Evolutionary conservation across 768 basidiomycete genomes (phyloP).

Genomic region (Tricholoma furcatifolium): DNA sequence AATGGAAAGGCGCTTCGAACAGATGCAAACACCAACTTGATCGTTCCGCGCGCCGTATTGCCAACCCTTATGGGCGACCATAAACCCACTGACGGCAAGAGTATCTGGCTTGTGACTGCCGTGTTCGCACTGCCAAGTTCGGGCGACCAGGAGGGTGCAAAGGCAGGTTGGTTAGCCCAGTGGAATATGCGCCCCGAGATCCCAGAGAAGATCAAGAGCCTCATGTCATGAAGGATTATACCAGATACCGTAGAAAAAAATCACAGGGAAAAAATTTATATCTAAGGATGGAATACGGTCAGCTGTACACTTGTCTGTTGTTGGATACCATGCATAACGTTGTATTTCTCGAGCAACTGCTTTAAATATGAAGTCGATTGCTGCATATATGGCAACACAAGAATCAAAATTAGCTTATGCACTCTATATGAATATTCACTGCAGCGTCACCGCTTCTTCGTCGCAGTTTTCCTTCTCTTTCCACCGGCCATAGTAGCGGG

Average conservation of each 20-base stretch:
- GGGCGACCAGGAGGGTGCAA: slow-evolving; percentile 1
- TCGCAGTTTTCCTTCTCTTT: slow-evolving; percentile 54
- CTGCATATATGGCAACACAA: background rate
- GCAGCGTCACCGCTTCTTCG: slow-evolving; percentile 52
- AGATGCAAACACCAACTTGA: slow-evolving; percentile 73
- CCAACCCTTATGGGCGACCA: slow-evolving; percentile 59
- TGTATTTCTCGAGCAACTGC: background rate
- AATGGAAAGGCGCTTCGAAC: slow-evolving; percentile 50
- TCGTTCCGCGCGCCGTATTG: slow-evolving; percentile 64
- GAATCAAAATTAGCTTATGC: slow-evolving; percentile 44
- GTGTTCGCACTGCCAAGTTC: slow-evolving; percentile 7
- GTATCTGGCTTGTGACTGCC: slow-evolving; percentile 61
- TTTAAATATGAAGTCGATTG: background rate
- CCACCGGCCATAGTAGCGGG: slow-evolving; percentile 58
- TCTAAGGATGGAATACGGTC: too few species aligned
- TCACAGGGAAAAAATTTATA: too few species aligned
- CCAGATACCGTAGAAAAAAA: slow-evolving; percentile 33
- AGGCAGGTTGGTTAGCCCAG: slow-evolving; percentile 6
- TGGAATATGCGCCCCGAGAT: slow-evolving; percentile 7
- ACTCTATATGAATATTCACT: slow-evolving; percentile 3
- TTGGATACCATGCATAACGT: background rate
- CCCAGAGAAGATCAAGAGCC: slow-evolving; percentile 2
- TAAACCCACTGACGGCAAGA: slow-evolving; percentile 32
- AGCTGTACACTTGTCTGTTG: too few species aligned
- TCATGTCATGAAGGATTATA: slow-evolving; percentile 49